Evolutionary conservation across 2,329 filamentous ascomycete species (phyloP), one percentile per base, ranked within the genome.

Genomic region (Botryotinia convoluta): DNA sequence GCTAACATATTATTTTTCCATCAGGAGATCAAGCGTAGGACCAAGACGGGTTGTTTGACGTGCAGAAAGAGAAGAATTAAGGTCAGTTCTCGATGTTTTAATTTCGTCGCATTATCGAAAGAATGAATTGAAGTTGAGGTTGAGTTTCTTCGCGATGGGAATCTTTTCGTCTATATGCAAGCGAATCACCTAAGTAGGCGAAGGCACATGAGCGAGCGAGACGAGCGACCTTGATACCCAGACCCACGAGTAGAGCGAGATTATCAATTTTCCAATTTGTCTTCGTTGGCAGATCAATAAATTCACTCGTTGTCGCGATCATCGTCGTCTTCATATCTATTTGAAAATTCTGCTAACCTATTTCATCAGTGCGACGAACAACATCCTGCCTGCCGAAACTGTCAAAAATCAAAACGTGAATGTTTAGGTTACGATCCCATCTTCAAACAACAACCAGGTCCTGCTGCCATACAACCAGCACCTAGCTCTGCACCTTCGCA

Each of bases 381-480:
- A 75, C 94, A 97, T 83, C 96, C 96, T 35, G 91, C 92, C 74
- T 99, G 96, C 86, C 91, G 94, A 84, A 94, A 96, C 81, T 96
- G 93, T 84, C 91, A 92, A 81, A 96, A 96, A 83, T 94, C 92
- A 78, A 96, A 95, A 84, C 92, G 93, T 80, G 93, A 95, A 79
- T 96, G 93, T 80, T 82, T 94, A 67, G 93, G 93, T 72, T 96
- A 96, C 88, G 93, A 96, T 80, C 93, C 93, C 54, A 93, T 95
- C 79, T 96, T 95, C 85, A 93, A 94, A 83, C 88, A 88, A 77
- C 88, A 91, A 71, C 79, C 80, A 63, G 89, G 90, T 71, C 92
- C 92, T 44, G 87, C 92, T 65, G 88, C 90, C 76, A 92, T 94
- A 75, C 93, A 95, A 81, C 88, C 92, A 32, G 89, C 90, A 20